A percentile compares a stretch with the other conserved stretches of the same genome.
These are phyloP conservation scores for Scutellaria minor DNA, from an alignment of 257 asterid species.

Conservation along the genomic window DNA sequence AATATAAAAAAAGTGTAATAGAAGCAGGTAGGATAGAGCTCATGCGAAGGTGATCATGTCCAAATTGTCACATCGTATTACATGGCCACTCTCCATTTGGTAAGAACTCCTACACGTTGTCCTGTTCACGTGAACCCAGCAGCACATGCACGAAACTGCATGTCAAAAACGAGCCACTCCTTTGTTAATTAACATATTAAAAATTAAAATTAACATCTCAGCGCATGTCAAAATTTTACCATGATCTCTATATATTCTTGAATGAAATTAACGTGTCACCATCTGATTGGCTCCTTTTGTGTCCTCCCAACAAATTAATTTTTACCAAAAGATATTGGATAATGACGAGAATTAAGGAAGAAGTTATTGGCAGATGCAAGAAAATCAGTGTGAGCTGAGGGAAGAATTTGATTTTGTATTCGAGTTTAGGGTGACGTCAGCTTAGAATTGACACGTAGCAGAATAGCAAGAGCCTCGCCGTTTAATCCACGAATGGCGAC, in stretches of 20 bases:
- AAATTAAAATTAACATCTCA: too few species aligned
- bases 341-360: conserved; percentile 35
- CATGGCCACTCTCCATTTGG: neutral
- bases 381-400: neutral
- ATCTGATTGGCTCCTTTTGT: neutral
- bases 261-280: neutral
- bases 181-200: too few species aligned
- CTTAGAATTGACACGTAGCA: conserved; percentile 50
- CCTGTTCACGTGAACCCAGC: too few species aligned
- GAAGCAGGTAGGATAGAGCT: too few species aligned
- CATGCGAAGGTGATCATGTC: too few species aligned
- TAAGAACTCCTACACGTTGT: too few species aligned
- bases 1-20: too few species aligned
- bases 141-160: too few species aligned
- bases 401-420: neutral
- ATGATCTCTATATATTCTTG: neutral
- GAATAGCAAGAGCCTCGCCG: conserved; percentile 49
- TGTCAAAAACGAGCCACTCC: too few species aligned
- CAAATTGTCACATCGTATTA: too few species aligned
- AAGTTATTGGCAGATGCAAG: conserved; percentile 32
- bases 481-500: conserved; percentile 58
- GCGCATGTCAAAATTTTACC: too few species aligned
- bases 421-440: conserved; percentile 42
- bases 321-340: conserved; percentile 34
- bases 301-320: neutral